phyloP scores from a whole-genome alignment of 192 early-diverging fungal species.

The Coemansia sp. region DNA sequence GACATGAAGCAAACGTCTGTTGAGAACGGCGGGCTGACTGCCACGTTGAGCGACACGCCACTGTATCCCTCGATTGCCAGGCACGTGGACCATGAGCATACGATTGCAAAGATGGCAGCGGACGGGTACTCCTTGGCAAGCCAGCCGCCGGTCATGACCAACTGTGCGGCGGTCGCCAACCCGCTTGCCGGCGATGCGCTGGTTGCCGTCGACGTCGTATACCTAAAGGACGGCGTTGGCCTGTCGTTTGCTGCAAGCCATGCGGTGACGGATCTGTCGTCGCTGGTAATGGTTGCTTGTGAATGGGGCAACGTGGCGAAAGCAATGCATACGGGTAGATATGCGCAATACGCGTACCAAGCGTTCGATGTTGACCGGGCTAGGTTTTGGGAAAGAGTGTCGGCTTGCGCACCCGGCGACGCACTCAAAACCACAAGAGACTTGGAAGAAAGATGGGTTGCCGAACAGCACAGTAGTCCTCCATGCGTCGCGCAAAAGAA shows the following conservation, averaged over 20 bases:
- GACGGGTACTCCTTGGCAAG: constrained; percentile 9
- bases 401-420: neutral
- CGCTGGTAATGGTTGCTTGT: neutral
- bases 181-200: constrained; percentile 30
- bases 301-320: constrained; percentile 20
- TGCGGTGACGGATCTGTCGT: constrained; percentile 18
- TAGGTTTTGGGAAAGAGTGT: constrained; percentile 13
- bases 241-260: constrained; percentile 20
- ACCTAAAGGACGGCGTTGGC: constrained; percentile 35
- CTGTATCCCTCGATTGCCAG: constrained; percentile 5
- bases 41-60: neutral
- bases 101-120: constrained; percentile 16
- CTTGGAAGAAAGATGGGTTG: neutral
- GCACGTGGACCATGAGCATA: constrained; percentile 10
- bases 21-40: constrained; percentile 9
- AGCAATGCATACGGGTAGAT: neutral
- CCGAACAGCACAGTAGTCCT: neutral
- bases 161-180: neutral
- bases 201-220: constrained; percentile 24
- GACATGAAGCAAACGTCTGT: constrained; percentile 3
- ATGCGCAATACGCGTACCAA: neutral
- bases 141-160: constrained; percentile 16
- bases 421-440: constrained; percentile 12
- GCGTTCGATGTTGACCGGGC: constrained; percentile 11
- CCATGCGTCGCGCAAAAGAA: neutral